These are phyloP conservation scores for Ceratocystis lukuohia DNA, from an alignment of 2,329 filamentous ascomycete genomes.

Conservation along the genomic window DNA sequence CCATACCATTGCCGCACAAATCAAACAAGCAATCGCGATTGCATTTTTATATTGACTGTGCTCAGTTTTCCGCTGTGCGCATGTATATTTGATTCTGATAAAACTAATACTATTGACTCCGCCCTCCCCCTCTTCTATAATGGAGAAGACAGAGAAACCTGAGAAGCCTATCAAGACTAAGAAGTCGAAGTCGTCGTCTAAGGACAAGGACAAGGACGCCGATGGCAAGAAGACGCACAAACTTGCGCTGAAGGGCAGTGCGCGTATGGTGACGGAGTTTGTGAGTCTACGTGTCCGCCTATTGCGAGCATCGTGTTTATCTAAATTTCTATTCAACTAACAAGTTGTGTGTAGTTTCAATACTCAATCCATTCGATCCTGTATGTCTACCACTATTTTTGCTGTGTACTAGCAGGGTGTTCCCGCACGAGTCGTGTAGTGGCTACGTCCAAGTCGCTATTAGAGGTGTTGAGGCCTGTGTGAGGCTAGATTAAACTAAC, in stretches of 20 bases:
- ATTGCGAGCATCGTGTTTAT: not conserved
- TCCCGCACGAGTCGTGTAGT: too few relatives aligned
- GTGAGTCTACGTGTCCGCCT: conserved; percentile 50
- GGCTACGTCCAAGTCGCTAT: not conserved
- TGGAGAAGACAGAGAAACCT: conserved; percentile 6
- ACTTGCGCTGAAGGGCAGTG: conserved; percentile 70
- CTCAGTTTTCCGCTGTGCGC: not conserved
- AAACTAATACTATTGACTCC: not conserved
- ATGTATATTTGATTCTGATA: too few relatives aligned
- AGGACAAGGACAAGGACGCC: conserved; percentile 31
- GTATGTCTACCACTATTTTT: conserved; percentile 34
- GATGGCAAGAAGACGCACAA: conserved; percentile 88
- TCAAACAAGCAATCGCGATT: not conserved
- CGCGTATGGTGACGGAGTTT: conserved; percentile 89
- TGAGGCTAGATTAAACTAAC: not conserved
- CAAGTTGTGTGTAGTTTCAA: conserved; percentile 52
- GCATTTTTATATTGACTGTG: not conserved
- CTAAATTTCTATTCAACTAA: not conserved
- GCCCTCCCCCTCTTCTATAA: not conserved
- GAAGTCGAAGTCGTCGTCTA: conserved; percentile 14
- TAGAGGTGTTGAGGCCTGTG: not conserved
- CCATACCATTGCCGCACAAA: not conserved
- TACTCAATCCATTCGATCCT: conserved; percentile 97
- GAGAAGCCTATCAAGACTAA: conserved; percentile 17
- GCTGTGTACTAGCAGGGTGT: not conserved